Conservation (phyloP, 2,329 filamentous ascomycete species). For the Colletotrichum nymphaeae region DNA sequence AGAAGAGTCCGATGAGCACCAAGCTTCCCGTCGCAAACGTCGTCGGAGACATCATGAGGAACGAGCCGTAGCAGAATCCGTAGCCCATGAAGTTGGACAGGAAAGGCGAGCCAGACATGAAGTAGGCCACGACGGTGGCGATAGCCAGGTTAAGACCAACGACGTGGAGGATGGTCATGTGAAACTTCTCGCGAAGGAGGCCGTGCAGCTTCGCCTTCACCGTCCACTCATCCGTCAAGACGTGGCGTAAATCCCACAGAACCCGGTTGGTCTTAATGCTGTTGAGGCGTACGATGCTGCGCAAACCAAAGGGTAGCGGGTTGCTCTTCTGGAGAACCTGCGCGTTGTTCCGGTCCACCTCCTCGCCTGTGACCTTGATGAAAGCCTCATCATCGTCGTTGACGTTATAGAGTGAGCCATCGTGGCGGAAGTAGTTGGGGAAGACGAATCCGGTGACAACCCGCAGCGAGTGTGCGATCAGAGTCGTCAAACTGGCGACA, state of each 20-base stretch:
- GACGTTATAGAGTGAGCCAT: slow-evolving; percentile 57
- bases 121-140: slow-evolving; percentile 70
- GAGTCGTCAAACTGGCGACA: slow-evolving; percentile 78
- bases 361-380: slow-evolving; percentile 28
- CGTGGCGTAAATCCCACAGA: slow-evolving; percentile 63
- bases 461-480: slow-evolving; percentile 78
- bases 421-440: slow-evolving; percentile 73
- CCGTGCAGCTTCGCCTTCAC: slow-evolving; percentile 64
- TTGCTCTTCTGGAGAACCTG: slow-evolving; percentile 36
- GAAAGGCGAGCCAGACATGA: slow-evolving; percentile 67
- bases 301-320: slow-evolving; percentile 46
- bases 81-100: slow-evolving; percentile 90
- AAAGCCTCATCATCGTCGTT: slow-evolving; percentile 55
- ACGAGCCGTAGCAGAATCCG: slow-evolving; percentile 84
- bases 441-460: slow-evolving; percentile 76
- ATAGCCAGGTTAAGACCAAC: slow-evolving; percentile 67
- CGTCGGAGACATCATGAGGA: slow-evolving; percentile 88
- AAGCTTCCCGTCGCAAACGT: slow-evolving; percentile 85
- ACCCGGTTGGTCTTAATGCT: slow-evolving; percentile 31
- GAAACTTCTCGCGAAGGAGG: slow-evolving; percentile 57
- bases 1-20: slow-evolving; percentile 83
- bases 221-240: slow-evolving; percentile 64
- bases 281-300: not conserved
- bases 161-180: slow-evolving; percentile 67
- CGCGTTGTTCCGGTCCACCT: not conserved